Base-by-base conservation (phyloP, 2,329 filamentous ascomycete species). In the Fusarium brachygibbosum region DNA sequence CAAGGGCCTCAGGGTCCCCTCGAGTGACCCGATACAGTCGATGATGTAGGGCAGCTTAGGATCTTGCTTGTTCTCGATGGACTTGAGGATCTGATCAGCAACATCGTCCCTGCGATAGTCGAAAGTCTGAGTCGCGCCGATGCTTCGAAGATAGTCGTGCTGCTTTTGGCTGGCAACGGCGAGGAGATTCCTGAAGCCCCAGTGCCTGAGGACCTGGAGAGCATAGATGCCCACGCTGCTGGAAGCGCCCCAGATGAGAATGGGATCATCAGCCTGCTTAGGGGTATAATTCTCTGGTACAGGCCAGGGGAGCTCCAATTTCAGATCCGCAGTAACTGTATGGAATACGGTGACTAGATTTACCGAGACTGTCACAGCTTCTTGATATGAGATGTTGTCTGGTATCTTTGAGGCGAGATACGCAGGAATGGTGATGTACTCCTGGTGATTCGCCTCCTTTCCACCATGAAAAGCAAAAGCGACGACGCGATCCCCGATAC, bases 331-430 rank as follows among this genome's bases (percentile, higher is more conserved):
- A 2, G 76, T 78, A 4, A 86, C 74, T 7, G 85, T 79, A 72
- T 90, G 86, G 74, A 89, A 86, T 13, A 85, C 86, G 0, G 87
- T 90, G 31, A 90, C 83, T 29, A 88, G 76, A 68, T 88, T 90
- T 49, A 86, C 84, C 0, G 86, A 83, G 4, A 89, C 74, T 0
- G 87, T 87, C 8, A 83, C 84, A 3, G 85, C 86, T 63, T 84
- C 80, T 46, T 81, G 72, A 40, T 82, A 72, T 1, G 79, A 79
- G 31, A 84, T 73, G 25, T 76, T 78, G 13, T 75, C 61, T 2
- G 84, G 83, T 23, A 87, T 60, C 68, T 80, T 83, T 14, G 81
- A 83, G 13, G 84, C 79, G 16, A 86, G 76, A 76, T 82, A 86
- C 28, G 84, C 82, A 0, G 84, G 83, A 0, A 83, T 78, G 0